Evolutionary conservation across 108 stramenopile genomes (phyloP).

Genomic region (Fragilaria crotonensis): DNA sequence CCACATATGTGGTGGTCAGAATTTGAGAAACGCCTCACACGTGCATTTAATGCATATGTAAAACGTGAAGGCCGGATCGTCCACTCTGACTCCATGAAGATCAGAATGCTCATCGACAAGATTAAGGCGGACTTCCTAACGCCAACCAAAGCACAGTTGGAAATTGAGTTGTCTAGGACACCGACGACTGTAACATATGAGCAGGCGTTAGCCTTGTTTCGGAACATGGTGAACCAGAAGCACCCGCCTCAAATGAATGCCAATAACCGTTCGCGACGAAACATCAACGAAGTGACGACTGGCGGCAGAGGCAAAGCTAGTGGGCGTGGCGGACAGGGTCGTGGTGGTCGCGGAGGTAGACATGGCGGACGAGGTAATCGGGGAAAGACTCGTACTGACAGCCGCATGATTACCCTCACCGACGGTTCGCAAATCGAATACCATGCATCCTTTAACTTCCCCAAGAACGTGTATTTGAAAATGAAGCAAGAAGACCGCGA

Average conservation of each 20-base stretch:
- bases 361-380: neutral
- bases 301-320: neutral
- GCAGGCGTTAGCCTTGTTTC: neutral
- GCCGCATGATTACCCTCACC: too few relatives aligned
- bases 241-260: too few relatives aligned
- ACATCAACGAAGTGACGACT: neutral
- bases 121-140: constrained; percentile 4
- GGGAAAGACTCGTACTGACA: too few relatives aligned
- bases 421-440: neutral
- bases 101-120: neutral
- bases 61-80: too few relatives aligned
- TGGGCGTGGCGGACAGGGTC: neutral
- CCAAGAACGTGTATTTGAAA: neutral
- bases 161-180: neutral
- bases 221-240: too few relatives aligned
- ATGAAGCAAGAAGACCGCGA: neutral
- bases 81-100: neutral
- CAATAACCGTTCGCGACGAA: too few relatives aligned
- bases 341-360: constrained; percentile 1
- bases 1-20: too few relatives aligned
- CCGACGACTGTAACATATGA: neutral
- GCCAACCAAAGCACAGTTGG: neutral
- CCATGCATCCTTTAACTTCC: too few relatives aligned
- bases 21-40: too few relatives aligned
- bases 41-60: too few relatives aligned